Evolutionary conservation across 2,329 filamentous ascomycete species (phyloP), one percentile per base, ranked within the genome.

Genomic region (Ascochyta clinopodiicola): DNA sequence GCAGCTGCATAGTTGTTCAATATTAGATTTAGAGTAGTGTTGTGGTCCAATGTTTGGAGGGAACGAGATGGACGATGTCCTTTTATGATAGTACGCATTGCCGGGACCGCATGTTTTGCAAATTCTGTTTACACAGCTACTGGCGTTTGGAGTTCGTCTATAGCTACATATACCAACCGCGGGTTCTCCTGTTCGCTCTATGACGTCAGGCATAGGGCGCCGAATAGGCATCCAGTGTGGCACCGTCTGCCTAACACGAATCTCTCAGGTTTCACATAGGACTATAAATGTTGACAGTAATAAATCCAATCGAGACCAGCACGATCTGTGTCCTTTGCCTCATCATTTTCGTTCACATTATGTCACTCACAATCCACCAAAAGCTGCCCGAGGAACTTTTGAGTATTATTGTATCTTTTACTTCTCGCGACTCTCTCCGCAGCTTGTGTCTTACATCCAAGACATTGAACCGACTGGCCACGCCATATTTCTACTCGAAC

Each of bases 1-100:
- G 69, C 67, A 39, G 70, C 65, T 42, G 71, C 72, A 31, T 70
- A 61, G 49, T 43, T 47, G 10, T 15, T 6, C n/a, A 19, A 37
- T 10, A 10, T 4, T 38, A n/a, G n/a, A 19, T 3, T 35, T 37
- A 17, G 12, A 24, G 43, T 13, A 13, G 3, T 17, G 29, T 9
- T 38, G 12, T n/a, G 15, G 15, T 10, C 2, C 15, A n/a, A 19
- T 3, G 29, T 29, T 50, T 31, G 24, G 24, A 43, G 22, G 29
- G 17, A 21, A 15, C 24, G 31, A 43, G 21, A 7, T 32, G 17
- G 19, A 24, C 7, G 17, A 37, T 10, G 8, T 29, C 12, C n/a
- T 6, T 15, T 24, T n/a, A 13, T 7, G 39, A 17, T 31, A 31
- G 39, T 8, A 24, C 24, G 47, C n/a, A 32, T 7, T 36, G 22